Evolutionary conservation across 345 rosid species (phyloP).

Genomic region (Kernera saxatilis): DNA sequence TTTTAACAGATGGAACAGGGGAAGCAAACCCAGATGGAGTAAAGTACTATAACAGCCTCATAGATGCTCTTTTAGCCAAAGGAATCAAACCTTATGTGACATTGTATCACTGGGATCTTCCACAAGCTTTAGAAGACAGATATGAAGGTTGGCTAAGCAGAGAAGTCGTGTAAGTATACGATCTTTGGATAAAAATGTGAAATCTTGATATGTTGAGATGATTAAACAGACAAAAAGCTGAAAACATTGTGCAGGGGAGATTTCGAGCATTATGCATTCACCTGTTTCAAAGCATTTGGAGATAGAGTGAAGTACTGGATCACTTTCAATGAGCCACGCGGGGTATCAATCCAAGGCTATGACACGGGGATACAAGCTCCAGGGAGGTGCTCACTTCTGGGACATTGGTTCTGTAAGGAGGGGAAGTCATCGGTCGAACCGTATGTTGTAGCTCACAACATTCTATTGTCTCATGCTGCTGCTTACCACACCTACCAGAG

Average conservation of each 20-base stretch:
- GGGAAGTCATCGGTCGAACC: slow-evolving; percentile 83
- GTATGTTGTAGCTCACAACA: slow-evolving; percentile 77
- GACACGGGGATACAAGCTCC: slow-evolving; percentile 94
- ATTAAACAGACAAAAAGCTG: neutral
- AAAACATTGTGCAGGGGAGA: slow-evolving; percentile 45
- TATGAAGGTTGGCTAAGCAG: slow-evolving; percentile 78
- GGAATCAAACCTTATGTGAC: slow-evolving; percentile 91
- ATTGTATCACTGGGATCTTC: slow-evolving; percentile 97
- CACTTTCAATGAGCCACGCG: slow-evolving; percentile 92
- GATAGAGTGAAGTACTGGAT: slow-evolving; percentile 89
- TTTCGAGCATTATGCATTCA: slow-evolving; percentile 65
- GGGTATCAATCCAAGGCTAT: slow-evolving; percentile 78
- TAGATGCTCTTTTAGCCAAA: slow-evolving; percentile 62
- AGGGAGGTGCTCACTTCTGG: slow-evolving; percentile 84
- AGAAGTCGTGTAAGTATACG: slow-evolving; percentile 56
- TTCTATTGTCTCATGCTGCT: slow-evolving; percentile 79
- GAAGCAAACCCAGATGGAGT: slow-evolving; percentile 64
- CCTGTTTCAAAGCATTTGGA: slow-evolving; percentile 80
- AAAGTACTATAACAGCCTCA: slow-evolving; percentile 59
- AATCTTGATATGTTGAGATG: neutral
- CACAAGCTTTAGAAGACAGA: slow-evolving; percentile 82
- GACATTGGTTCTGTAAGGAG: slow-evolving; percentile 55
- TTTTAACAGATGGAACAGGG: slow-evolving; percentile 73
- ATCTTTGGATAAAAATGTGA: neutral
- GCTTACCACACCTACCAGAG: slow-evolving; percentile 57